These are phyloP conservation scores for Lathyrus aphaca DNA, from an alignment of 306 rosid genomes.

Conservation along the genomic window DNA sequence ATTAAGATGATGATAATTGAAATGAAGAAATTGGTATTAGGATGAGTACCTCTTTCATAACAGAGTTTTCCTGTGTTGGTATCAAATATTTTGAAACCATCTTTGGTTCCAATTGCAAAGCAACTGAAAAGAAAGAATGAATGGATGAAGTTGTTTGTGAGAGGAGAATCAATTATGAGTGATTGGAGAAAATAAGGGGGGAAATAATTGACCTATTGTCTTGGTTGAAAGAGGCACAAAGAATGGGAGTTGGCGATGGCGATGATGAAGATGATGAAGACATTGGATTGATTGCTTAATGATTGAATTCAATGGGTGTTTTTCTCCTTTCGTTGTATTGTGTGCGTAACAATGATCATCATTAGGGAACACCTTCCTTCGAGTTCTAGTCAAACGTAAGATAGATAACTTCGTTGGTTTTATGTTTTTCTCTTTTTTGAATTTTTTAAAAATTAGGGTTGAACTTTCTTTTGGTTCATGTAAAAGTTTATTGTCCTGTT, in stretches of 20 bases:
- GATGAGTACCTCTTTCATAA: constrained; percentile 57
- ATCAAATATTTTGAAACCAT: constrained; percentile 84
- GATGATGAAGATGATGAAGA: background rate
- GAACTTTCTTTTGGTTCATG: too few relatives aligned
- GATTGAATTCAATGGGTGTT: background rate
- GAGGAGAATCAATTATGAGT: background rate
- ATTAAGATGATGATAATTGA: background rate
- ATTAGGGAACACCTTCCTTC: background rate
- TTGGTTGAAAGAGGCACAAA: constrained; percentile 93
- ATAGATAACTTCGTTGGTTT: too few relatives aligned
- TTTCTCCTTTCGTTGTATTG: background rate
- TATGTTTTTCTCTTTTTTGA: too few relatives aligned
- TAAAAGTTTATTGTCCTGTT: too few relatives aligned
- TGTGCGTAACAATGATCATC: background rate
- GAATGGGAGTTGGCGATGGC: constrained; percentile 47
- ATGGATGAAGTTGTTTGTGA: background rate
- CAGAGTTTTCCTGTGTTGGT: constrained; percentile 75
- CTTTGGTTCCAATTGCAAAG: constrained; percentile 80
- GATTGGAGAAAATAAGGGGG: background rate
- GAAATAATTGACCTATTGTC: constrained; percentile 59
- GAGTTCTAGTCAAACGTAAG: background rate
- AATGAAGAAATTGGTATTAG: constrained; percentile 8
- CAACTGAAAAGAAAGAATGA: constrained; percentile 48
- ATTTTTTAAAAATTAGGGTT: too few relatives aligned
- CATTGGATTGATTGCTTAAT: constrained; percentile 1